Base-by-base conservation (phyloP, 2,329 filamentous ascomycete species). In the Grosmannia clavigera region DNA sequence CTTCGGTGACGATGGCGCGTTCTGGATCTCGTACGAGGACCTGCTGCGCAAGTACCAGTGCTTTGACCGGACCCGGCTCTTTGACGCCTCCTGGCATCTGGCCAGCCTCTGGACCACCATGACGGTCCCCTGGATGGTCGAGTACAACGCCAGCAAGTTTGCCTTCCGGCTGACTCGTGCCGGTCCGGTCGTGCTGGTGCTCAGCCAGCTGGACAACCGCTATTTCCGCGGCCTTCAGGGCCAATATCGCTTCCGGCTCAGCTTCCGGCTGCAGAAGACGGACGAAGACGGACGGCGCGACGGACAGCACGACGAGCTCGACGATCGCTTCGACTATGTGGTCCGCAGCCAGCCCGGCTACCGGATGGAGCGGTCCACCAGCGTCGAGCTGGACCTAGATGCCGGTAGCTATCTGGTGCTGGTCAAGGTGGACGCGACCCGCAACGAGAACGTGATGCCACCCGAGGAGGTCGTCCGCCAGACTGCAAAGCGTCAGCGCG, bases 21-120 rank as follows among this genome's bases (percentile, higher is more conserved):
- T 85, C 66, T 85, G 82, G 82, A 84, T 85, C 61, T 76, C 80
- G 1, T 85, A 83, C 66, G 75, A 81, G 57, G 83, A 86, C 65
- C 74, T 86, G 58, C 76, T 86, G 14, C 77, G 79, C 63, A 85
- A 85, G 66, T 86, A 81, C 66, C 78, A 79, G 56, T 77, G 79
- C 64, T 80, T 86, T 58, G 82, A 86, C 66, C 76, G 82, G 16
- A 86, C 83, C 0, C 76, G 83, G 0, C 77, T 86, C 22, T 86
- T 86, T 69, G 79, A 82, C 25, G 69, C 73, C 1, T 76, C 81
- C 62, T 86, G 83, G 83, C 75, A 77, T 52, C 76, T 79, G 57
- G 79, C 77, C 19, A 78, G 81, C 59, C 77, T 78, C 61, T 86
- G 82, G 82, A 81, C 84, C 55, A 81, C 80, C 1, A 76, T 84